Base-by-base conservation (phyloP, 1,139 yeast genomes). In the Hyphopichia khmerensis region DNA sequence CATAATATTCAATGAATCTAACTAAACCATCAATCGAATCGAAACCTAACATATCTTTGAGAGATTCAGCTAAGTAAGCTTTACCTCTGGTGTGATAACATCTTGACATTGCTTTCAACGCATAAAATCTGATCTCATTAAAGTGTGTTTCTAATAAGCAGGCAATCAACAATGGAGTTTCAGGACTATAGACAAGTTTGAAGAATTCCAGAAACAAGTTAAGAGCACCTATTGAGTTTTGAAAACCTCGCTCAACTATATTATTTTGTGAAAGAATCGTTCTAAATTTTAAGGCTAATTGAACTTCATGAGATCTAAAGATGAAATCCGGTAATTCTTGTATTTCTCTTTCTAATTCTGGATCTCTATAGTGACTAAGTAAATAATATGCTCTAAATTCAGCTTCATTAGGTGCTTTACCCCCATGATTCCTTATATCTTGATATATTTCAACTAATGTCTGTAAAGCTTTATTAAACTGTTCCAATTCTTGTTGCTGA, bases 401-500 rank as follows among this genome's bases (percentile, higher is more conserved):
- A 0, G 98, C 87, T 63, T 95, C 99, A 52, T 87, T 86, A 0
- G 95, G 90, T 42, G 87, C 79, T 15, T 46, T 57, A 0, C 88
- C 82, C 1, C 90, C 93, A 47, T 78, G 76, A 33, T 82, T 77
- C 38, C 96, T 69, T 9, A 86, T 84, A 53, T 88, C 96, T 43
- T 82, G 81, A 56, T 95, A 95, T 54, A 90, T 87, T 59, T 95
- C 97, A 15, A 88, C 78, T 33, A 95, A 70, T 0, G 99, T 87
- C 56, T 93, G 96, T 36, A 95, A 64, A 0, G 97, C 88, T 58
- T 95, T 95, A 59, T 89, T 90, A 57, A 93, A 78, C 60, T 95
- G 99, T 60, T 95, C 99, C 31, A 93, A 60, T 64, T 95, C 99
- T 60, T 93, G 99, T 60, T 95, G 99, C 53, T 87, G 88, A 7